phyloP scores from a whole-genome alignment of 2,329 filamentous ascomycete species.

The Helicocarpus griseus region DNA sequence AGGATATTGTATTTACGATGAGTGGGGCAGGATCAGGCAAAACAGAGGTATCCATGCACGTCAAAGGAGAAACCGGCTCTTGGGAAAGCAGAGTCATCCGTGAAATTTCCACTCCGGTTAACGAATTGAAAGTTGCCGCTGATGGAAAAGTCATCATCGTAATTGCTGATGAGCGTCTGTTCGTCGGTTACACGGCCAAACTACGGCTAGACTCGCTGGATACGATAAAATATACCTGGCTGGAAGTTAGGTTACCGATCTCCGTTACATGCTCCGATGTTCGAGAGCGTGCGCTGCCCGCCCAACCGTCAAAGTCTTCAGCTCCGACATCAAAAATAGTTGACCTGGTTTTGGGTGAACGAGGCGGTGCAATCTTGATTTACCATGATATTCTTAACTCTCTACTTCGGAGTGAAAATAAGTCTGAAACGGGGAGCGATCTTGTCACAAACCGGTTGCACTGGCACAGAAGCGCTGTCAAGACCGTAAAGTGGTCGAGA shows the following conservation, averaged over 20 bases:
- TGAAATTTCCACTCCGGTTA: constrained; percentile 21
- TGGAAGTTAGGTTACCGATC: constrained; percentile 47
- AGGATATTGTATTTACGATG: constrained; percentile 31
- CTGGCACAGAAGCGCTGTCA: constrained; percentile 82
- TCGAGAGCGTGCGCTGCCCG: constrained; percentile 28
- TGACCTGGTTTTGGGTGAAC: constrained; percentile 70
- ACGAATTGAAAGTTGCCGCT: constrained; percentile 20
- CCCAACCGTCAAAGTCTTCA: constrained; percentile 13
- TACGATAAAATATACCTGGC: constrained; percentile 42
- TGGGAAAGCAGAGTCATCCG: constrained; percentile 20
- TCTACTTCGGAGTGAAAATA: constrained; percentile 39
- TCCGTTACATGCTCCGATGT: constrained; percentile 60
- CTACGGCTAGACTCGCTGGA: constrained; percentile 25
- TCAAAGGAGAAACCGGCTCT: neutral
- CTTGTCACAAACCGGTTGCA: constrained; percentile 60
- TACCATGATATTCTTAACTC: constrained; percentile 64
- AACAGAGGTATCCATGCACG: constrained; percentile 18
- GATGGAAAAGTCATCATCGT: constrained; percentile 29
- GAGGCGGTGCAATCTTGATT: constrained; percentile 66
- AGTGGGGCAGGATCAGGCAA: constrained; percentile 29
- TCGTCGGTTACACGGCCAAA: constrained; percentile 48
- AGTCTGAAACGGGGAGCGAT: constrained; percentile 32
- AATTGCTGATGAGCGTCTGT: constrained; percentile 37
- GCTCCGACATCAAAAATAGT: constrained; percentile 34
- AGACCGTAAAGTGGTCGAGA: constrained; percentile 78